phyloP scores from a whole-genome alignment of 805 yeast genomes.

The Ogataea neopini region DNA sequence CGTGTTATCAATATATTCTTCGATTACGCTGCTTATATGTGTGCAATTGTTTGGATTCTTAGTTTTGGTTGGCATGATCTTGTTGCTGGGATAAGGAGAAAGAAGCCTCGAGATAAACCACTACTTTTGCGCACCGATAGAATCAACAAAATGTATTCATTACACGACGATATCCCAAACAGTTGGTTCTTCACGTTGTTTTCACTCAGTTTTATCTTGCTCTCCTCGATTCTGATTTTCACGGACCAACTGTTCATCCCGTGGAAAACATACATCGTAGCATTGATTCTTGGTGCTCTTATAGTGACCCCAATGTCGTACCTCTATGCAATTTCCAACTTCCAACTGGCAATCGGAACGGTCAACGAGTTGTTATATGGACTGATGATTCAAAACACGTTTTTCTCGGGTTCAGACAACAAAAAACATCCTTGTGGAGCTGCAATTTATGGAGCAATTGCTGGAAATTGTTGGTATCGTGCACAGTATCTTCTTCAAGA shows the following conservation, averaged over 20 bases:
- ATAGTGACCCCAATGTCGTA: constrained; percentile 52
- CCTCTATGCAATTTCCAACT: constrained; percentile 51
- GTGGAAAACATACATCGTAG: constrained; percentile 45
- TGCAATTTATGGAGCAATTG: constrained; percentile 49
- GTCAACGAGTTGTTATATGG: constrained; percentile 53
- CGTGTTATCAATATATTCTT: constrained; percentile 52
- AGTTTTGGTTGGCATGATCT: constrained; percentile 30
- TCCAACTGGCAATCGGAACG: constrained; percentile 53
- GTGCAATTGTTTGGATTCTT: constrained; percentile 48
- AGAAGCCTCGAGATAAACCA: too few species aligned
- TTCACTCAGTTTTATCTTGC: constrained; percentile 36
- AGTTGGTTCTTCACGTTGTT: constrained; percentile 45
- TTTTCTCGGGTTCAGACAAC: constrained; percentile 17
- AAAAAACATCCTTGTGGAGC: constrained; percentile 49
- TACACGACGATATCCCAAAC: constrained; percentile 43
- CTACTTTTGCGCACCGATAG: too few species aligned
- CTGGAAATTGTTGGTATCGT: constrained; percentile 55
- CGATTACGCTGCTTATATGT: constrained; percentile 52
- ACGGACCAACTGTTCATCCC: constrained; percentile 36
- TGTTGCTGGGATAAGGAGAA: constrained; percentile 13
- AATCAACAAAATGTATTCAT: constrained; percentile 42
- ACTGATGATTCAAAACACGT: constrained; percentile 40
- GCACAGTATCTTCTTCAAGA: constrained; percentile 44
- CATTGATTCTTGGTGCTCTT: constrained; percentile 43
- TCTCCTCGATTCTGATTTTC: constrained; percentile 36